Evolutionary conservation across 1,284 basidiomycete genomes (phyloP), one percentile per base, ranked within the genome.

Genomic region (Melampsora medusae): DNA sequence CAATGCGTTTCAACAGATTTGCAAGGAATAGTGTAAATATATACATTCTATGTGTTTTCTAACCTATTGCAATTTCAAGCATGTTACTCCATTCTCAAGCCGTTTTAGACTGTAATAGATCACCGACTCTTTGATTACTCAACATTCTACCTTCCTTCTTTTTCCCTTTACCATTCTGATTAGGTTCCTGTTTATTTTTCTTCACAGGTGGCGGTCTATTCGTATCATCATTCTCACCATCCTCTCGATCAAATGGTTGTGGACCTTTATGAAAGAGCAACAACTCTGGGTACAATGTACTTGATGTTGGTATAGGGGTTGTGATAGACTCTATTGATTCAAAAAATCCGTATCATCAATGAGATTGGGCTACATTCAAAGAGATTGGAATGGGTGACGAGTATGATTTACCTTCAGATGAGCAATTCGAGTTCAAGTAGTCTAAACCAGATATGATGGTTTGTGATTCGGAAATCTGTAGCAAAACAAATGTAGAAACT

Each of bases 221-320:
- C 10, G 61, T 25, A 61, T 48, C 33, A 9, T 50, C 7, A n/a
- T 33, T 33, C 14, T 38, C 17, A 19, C 35, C 12, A 3, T 50
- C 59, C 16, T 70, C 48, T n/a, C 60, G 10, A 16, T 62, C 17
- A 17, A 48, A 17, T 28, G 25, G 38, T 3, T 42, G 69, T 33
- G 25, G 22, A 46, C 66, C 73, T 42, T 75, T 75, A 9, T 50
- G 48, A 60, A 75, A 75, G 9, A 75, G 59, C 10, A 75, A 46
- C 16, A 75, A 60, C 31, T 75, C 73, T 12, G 65, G 65, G 59
- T 75, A 75, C 3, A 75, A 65, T 7, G 28, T 12, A 25, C 50
- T 66, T 33, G 50, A 38, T 12, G 56, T 62, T 9, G 73, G 66
- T 10, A 69, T 50, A 17, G 66, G 22, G 10, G 14, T 6, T 28